Percentiles rank a stretch among this genome's conserved stretches.
These are phyloP conservation scores for Xylariaceae sp. DNA, from an alignment of 2,329 filamentous ascomycete genomes.

Conservation along the genomic window DNA sequence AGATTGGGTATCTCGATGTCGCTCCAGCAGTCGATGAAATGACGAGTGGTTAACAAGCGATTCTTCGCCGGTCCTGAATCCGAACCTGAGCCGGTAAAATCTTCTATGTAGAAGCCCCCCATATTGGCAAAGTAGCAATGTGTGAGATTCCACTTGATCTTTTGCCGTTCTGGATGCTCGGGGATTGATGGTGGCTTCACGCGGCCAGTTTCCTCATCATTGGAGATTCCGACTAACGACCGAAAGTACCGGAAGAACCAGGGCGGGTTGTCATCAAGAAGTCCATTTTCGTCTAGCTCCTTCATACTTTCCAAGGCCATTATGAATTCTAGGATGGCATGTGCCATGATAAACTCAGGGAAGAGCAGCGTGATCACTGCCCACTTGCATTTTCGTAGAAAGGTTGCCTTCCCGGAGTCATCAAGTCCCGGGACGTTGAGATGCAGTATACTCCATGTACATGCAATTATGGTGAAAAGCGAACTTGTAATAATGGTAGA, in stretches of 20 bases:
- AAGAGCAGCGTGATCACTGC: conserved; percentile 6
- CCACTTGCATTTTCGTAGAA: conserved; percentile 6
- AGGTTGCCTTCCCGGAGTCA: not conserved
- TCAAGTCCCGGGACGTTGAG: conserved; percentile 2
- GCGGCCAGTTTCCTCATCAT: not conserved
- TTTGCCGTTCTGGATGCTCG: not conserved
- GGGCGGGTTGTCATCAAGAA: not conserved
- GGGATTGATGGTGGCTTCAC: not conserved
- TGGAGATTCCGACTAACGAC: not conserved
- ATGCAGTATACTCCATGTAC: conserved; percentile 13
- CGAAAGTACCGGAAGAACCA: conserved; percentile 3
- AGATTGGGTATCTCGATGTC: not conserved
- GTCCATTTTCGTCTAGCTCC: not conserved
- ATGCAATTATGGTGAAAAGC: conserved; percentile 8
- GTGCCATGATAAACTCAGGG: conserved; percentile 12
- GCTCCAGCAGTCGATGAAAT: not conserved
- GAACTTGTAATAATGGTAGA: conserved; percentile 4
- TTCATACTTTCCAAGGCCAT: not conserved
- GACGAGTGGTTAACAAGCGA: not conserved
- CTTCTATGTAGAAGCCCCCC: conserved; percentile 5
- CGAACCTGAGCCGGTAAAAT: not conserved
- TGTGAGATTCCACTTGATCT: conserved; percentile 4
- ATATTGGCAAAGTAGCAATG: conserved; percentile 13
- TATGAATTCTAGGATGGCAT: conserved; percentile 6
- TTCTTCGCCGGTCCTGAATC: not conserved